These are phyloP conservation scores for Microbotryum saponariae DNA, from an alignment of 1,284 basidiomycete species.

Conservation along the genomic window DNA sequence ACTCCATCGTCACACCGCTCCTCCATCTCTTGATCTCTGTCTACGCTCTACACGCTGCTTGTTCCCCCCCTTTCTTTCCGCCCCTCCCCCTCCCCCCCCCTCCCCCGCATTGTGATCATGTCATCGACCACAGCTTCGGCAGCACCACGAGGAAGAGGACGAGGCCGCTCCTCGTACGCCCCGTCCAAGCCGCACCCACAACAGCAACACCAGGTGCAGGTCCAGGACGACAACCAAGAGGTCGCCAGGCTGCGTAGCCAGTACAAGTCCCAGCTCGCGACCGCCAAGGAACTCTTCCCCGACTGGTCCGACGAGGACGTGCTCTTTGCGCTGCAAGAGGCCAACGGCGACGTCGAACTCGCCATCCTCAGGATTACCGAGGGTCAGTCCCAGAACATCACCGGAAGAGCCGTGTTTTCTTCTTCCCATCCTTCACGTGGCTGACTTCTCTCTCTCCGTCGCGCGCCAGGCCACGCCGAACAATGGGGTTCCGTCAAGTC, in stretches of 20 bases:
- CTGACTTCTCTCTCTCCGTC: not conserved
- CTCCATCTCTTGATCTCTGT: too few relatives aligned
- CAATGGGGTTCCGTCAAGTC: conserved; percentile 79
- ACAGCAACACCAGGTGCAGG: conserved; percentile 3
- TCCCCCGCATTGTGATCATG: too few relatives aligned
- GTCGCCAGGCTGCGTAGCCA: conserved; percentile 20
- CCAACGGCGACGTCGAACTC: conserved; percentile 62
- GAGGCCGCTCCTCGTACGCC: conserved; percentile 22
- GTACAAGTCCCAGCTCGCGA: conserved; percentile 19
- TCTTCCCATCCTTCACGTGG: not conserved
- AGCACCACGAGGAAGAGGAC: too few relatives aligned
- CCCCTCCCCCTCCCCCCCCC: too few relatives aligned
- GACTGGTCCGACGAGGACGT: conserved; percentile 73
- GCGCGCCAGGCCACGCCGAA: conserved; percentile 57
- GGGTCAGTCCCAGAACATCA: conserved; percentile 47
- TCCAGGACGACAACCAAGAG: conserved; percentile 13
- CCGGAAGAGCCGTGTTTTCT: not conserved
- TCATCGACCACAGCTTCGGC: too few relatives aligned
- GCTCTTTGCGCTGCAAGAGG: conserved; percentile 62
- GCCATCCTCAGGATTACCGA: conserved; percentile 71
- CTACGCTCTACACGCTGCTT: too few relatives aligned
- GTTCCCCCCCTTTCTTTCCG: too few relatives aligned
- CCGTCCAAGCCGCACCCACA: conserved; percentile 8
- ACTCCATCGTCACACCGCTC: too few relatives aligned
- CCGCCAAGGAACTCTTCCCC: conserved; percentile 62